A percentile compares a stretch with the other conserved stretches of the same genome.
phyloP scores from a whole-genome alignment of 805 yeast genomes.

The Hanseniaspora thailandica region DNA sequence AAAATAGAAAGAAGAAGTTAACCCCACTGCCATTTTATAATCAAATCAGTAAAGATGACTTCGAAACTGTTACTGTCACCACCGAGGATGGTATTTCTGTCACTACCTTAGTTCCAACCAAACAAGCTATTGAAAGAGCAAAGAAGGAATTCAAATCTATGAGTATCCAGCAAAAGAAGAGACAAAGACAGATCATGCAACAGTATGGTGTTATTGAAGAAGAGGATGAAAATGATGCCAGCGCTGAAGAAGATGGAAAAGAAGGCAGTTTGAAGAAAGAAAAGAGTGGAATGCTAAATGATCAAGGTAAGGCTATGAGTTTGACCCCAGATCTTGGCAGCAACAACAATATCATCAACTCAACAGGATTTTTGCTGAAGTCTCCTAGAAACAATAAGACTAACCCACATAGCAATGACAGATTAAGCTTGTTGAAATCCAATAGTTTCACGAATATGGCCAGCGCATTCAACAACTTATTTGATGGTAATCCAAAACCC shows the following conservation, averaged over 20 bases:
- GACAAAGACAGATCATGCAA: constrained; percentile 8
- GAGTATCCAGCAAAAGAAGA: background rate
- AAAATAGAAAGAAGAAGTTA: constrained; percentile 29
- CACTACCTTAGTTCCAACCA: constrained; percentile 80
- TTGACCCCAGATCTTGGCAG: background rate
- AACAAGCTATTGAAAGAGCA: constrained; percentile 46
- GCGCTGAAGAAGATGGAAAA: background rate
- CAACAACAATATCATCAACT: background rate
- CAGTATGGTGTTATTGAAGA: constrained; percentile 6
- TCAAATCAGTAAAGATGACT: constrained; percentile 81
- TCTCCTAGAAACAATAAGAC: background rate
- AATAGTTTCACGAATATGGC: background rate
- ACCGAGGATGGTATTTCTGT: constrained; percentile 88
- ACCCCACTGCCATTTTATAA: constrained; percentile 81
- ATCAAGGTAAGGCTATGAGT: background rate
- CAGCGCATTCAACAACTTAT: background rate
- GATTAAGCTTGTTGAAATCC: background rate
- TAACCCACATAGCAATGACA: background rate
- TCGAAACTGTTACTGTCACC: constrained; percentile 70
- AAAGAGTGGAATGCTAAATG: background rate
- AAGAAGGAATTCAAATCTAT: constrained; percentile 17
- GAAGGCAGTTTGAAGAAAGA: background rate
- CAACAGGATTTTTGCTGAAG: background rate
- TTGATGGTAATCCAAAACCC: constrained; percentile 22
- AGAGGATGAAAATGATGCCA: background rate